Evolutionary conservation across 2,329 filamentous ascomycete genomes (phyloP).

Genomic region (Pseudogymnoascus sp.): DNA sequence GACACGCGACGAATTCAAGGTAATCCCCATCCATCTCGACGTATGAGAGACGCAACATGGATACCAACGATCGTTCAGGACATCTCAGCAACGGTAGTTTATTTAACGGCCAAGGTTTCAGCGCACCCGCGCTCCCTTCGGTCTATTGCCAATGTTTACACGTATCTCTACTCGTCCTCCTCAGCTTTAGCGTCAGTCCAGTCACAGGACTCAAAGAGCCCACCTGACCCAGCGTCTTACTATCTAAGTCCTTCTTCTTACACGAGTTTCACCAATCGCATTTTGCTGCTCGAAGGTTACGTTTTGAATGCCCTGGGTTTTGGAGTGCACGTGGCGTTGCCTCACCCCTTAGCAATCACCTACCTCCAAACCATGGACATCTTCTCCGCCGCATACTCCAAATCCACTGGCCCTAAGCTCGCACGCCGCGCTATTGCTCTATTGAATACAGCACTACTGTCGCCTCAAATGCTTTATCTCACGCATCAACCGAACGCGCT

Average conservation of each 20-base stretch:
- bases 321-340: conserved; percentile 75
- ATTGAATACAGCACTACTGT: conserved; percentile 79
- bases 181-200: conserved; percentile 32
- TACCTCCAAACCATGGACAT: conserved; percentile 87
- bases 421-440: conserved; percentile 63
- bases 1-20: conserved; percentile 48
- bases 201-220: conserved; percentile 8
- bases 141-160: conserved; percentile 77
- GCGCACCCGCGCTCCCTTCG: conserved; percentile 67
- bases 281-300: conserved; percentile 69
- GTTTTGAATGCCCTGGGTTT: conserved; percentile 73
- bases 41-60: conserved; percentile 7
- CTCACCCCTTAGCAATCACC: conserved; percentile 79
- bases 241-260: conserved; percentile 70
- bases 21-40: neutral
- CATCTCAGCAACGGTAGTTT: conserved; percentile 72
- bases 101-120: conserved; percentile 75
- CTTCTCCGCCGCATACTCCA: conserved; percentile 30
- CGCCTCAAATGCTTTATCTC: conserved; percentile 80
- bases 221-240: conserved; percentile 44
- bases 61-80: conserved; percentile 44
- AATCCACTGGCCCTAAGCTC: conserved; percentile 41
- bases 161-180: conserved; percentile 62
- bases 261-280: conserved; percentile 51
- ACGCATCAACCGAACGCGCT: conserved; percentile 85